Conservation (phyloP, 1,284 basidiomycete genomes). For the Porogramme epimiltina region DNA sequence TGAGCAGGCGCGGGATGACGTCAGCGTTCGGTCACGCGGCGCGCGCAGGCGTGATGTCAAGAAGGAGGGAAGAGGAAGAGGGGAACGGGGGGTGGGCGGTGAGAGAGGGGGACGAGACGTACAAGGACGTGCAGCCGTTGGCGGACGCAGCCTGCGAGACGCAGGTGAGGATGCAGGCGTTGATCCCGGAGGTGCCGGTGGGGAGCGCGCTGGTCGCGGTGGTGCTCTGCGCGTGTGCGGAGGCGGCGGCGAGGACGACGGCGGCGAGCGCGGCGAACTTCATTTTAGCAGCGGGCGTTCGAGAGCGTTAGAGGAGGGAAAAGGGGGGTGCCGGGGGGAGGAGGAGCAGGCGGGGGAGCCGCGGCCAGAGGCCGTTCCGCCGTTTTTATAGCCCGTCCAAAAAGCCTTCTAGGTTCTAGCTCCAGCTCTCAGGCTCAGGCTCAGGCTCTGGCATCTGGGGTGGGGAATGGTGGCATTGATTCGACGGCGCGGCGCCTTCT, state of each 20-base stretch:
- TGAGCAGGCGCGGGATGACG: neutral
- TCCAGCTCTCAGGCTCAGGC: too few relatives aligned
- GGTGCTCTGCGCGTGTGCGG: constrained; percentile 22
- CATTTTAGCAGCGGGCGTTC: constrained; percentile 4
- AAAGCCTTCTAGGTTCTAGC: too few relatives aligned
- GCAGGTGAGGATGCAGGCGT: constrained; percentile 24
- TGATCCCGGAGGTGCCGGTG: constrained; percentile 20
- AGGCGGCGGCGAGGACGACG: constrained; percentile 19
- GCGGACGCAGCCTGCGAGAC: constrained; percentile 17
- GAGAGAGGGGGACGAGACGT: constrained; percentile 2
- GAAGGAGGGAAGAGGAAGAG: neutral
- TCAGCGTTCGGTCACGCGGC: neutral
- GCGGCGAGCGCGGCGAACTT: constrained; percentile 22
- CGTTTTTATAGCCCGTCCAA: too few relatives aligned
- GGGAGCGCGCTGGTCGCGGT: constrained; percentile 14
- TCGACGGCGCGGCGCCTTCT: too few relatives aligned
- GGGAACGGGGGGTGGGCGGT: too few relatives aligned
- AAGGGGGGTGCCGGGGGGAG: too few relatives aligned
- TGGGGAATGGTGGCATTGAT: too few relatives aligned
- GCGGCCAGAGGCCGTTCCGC: too few relatives aligned
- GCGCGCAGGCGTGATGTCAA: neutral
- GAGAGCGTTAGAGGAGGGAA: neutral
- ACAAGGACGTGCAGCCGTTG: constrained; percentile 24
- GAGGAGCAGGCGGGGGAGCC: too few relatives aligned
- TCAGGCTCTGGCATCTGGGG: too few relatives aligned